Percentiles rank a stretch among this genome's conserved stretches.
These are phyloP conservation scores for Globisporangium ultimum DNA, from an alignment of 352 stramenopile genomes.

Conservation along the genomic window DNA sequence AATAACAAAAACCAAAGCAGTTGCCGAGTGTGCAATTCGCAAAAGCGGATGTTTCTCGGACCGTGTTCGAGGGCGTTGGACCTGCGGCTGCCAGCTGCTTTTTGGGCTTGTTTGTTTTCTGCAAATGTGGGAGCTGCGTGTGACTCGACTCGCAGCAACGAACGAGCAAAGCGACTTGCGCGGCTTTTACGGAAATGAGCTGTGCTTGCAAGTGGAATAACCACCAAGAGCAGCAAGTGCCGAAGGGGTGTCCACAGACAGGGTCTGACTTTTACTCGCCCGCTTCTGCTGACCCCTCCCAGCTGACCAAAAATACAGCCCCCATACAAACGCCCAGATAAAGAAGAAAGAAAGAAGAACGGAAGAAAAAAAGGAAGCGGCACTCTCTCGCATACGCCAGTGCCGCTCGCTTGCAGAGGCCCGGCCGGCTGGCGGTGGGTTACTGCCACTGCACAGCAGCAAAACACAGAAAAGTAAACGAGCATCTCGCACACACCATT, in stretches of 20 bases:
- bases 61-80: slow-evolving; percentile 3
- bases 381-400: slow-evolving; percentile 1
- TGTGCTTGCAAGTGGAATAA: background rate
- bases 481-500: too few relatives aligned
- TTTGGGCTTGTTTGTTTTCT: background rate
- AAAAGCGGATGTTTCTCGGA: slow-evolving; percentile 16
- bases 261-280: background rate
- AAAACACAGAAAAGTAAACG: background rate
- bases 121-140: too few relatives aligned
- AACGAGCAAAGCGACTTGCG: background rate
- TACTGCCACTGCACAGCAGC: background rate
- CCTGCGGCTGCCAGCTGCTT: background rate
- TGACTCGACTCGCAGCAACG: too few relatives aligned
- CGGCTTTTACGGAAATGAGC: background rate
- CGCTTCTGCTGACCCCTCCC: too few relatives aligned
- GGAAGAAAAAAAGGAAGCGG: slow-evolving; percentile 1
- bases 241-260: background rate
- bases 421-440: too few relatives aligned
- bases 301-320: background rate
- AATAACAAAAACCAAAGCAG: slow-evolving; percentile 1
- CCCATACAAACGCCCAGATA: background rate
- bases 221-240: too few relatives aligned
- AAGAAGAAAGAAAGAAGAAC: slow-evolving; percentile 1
- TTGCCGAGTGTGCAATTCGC: background rate
- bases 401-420: background rate